phyloP scores from a whole-genome alignment of 176 grass and related monocot species.

The Juncus inflexus region DNA sequence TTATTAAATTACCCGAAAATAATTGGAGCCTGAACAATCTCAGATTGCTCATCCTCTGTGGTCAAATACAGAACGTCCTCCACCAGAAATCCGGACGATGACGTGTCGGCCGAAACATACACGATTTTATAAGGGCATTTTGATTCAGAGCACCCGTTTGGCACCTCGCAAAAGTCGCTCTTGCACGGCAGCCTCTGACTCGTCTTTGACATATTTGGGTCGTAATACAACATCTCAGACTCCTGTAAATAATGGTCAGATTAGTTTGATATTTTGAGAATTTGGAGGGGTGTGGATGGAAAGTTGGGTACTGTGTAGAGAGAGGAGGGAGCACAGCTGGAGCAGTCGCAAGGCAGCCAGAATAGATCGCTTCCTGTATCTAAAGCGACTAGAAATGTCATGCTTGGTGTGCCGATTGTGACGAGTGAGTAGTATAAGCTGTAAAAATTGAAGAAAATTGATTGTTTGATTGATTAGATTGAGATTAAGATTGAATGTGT shows the following conservation, averaged over 20 bases:
- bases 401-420: conserved; percentile 65
- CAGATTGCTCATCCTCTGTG: conserved; percentile 38
- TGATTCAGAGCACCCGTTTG: conserved; percentile 50
- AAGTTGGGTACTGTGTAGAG: background rate
- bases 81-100: conserved; percentile 72
- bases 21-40: conserved; percentile 60
- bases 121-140: conserved; percentile 62
- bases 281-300: conserved; percentile 15
- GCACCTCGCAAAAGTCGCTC: conserved; percentile 44
- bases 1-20: conserved; percentile 56
- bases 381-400: conserved; percentile 82
- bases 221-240: conserved; percentile 48
- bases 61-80: conserved; percentile 68
- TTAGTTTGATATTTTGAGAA: background rate
- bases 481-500: background rate
- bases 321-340: conserved; percentile 42
- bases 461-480: no score
- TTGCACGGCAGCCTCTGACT: conserved; percentile 58
- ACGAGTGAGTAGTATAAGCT: conserved; percentile 80
- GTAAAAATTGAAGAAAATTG: background rate
- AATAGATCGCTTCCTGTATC: conserved; percentile 84
- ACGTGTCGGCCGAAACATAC: conserved; percentile 58
- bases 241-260: conserved; percentile 21
- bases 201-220: conserved; percentile 59
- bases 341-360: conserved; percentile 83